Evolutionary conservation across 495 filamentous ascomycete species (phyloP).

Genomic region (Penicillium roqueforti): DNA sequence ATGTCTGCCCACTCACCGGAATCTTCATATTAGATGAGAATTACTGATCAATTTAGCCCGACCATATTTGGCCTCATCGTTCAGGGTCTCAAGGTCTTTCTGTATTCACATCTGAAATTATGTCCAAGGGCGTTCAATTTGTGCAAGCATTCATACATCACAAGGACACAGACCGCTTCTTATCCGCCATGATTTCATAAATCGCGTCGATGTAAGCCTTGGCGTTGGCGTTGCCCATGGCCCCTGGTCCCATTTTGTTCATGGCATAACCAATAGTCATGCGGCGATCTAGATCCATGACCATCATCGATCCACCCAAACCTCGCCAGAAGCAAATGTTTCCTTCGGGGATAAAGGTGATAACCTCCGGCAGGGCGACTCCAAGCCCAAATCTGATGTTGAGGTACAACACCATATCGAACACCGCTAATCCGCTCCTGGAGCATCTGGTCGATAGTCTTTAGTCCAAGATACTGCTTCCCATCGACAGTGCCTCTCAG

Average conservation of each 20-base stretch:
- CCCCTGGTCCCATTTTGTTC: slow-evolving; percentile 36
- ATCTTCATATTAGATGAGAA: not conserved
- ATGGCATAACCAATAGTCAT: slow-evolving; percentile 44
- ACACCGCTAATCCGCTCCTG: slow-evolving; percentile 32
- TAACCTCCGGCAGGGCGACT: slow-evolving; percentile 23
- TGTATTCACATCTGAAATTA: no score
- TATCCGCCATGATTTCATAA: slow-evolving; percentile 26
- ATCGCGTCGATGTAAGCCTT: slow-evolving; percentile 32
- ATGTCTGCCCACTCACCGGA: not conserved
- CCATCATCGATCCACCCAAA: slow-evolving; percentile 39
- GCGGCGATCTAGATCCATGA: slow-evolving; percentile 41
- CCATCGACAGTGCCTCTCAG: slow-evolving; percentile 29
- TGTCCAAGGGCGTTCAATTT: not conserved
- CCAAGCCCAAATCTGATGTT: slow-evolving; percentile 37
- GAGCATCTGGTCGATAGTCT: slow-evolving; percentile 35
- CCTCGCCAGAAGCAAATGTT: slow-evolving; percentile 41
- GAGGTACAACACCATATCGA: slow-evolving; percentile 28
- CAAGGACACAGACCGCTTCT: not conserved
- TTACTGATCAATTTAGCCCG: slow-evolving; percentile 30
- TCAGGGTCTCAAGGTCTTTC: no score
- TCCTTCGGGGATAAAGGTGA: slow-evolving; percentile 28
- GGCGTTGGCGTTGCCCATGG: slow-evolving; percentile 28
- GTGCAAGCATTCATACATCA: not conserved
- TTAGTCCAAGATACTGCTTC: slow-evolving; percentile 25
- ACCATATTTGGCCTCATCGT: slow-evolving; percentile 49